Conservation (phyloP, 352 stramenopile genomes). For the Phytophthora foliorum region DNA sequence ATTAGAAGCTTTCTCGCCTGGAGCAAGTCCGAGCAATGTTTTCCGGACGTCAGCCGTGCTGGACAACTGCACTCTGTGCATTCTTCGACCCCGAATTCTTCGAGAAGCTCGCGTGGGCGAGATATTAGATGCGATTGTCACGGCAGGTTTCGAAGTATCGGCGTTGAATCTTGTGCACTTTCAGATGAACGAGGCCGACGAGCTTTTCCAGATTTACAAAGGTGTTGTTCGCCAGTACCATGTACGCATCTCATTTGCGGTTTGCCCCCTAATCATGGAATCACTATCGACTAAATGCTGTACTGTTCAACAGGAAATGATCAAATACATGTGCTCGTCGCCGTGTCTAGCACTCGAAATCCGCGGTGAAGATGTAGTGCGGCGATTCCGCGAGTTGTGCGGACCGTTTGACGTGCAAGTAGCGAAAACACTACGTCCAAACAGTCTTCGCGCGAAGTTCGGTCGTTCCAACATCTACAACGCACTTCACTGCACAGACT, state of each 20-base stretch:
- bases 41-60: conserved; percentile 65
- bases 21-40: conserved; percentile 2
- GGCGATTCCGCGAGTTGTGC: conserved; percentile 81
- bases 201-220: conserved; percentile 94
- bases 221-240: conserved; percentile 79
- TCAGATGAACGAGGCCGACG: conserved; percentile 77
- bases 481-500: conserved; percentile 94
- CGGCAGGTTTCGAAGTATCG: conserved; percentile 89
- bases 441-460: conserved; percentile 90
- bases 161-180: conserved; percentile 90
- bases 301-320: conserved; percentile 62
- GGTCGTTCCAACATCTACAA: conserved; percentile 89
- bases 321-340: conserved; percentile 93
- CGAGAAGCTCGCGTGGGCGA: conserved; percentile 70
- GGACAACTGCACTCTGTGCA: conserved; percentile 72
- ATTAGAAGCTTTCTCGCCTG: conserved; percentile 28
- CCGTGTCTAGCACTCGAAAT: conserved; percentile 92
- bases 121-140: conserved; percentile 86
- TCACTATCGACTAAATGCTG: background rate
- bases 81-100: conserved; percentile 69
- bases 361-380: conserved; percentile 83
- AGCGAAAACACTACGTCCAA: conserved; percentile 86
- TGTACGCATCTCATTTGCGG: conserved; percentile 33
- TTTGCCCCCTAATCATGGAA: background rate
- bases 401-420: conserved; percentile 93